Base-by-base conservation (phyloP, 2,329 filamentous ascomycete genomes). In the Pseudocercospora crystallina region DNA sequence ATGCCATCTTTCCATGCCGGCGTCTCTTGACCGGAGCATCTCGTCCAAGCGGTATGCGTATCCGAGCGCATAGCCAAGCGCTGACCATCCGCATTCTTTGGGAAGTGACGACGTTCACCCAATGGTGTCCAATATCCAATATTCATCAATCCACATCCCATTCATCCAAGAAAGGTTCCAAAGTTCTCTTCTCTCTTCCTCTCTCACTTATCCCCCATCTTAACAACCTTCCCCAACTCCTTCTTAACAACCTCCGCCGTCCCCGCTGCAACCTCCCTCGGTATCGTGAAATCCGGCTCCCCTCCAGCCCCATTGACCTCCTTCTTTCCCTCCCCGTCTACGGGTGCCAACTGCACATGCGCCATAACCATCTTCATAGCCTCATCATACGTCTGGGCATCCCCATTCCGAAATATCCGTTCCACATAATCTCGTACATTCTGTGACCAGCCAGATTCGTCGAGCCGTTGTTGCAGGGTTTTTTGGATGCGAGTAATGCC, bases 361-460 rank as follows among this genome's bases (percentile, higher is more conserved):
- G 73, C 71, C 56, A 80, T 72, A 11, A 84, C 76, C 29, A 75
- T 73, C 13, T 72, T 73, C 65, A 81, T 72, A 38, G 83, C 72
- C 47, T 84, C 79, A 46, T 80, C 76, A 58, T 80, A 81, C 30
- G 75, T 80, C 48, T 75, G 76, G 62, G 78, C 80, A 47, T 80
- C 76, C 40, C 80, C 80, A 20, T 75, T 78, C 58, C 81, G 78
- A 47, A 84, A 76, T 35, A 84, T 73, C 49, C 79, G 72, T 40
- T 76, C 75, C 13, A 81, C 73, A 53, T 84, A 76, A 40, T 70
- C 71, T 50, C 76, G 76, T 53, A 85, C 72, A 26, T 73, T 73
- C 59, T 80, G 75, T 36, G 78, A 78, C 81, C 81, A 85, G 59
- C 81, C 81, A n/a, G 72, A 69, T 46, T 78, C 73, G 60, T 81